phyloP scores from a whole-genome alignment of 495 filamentous ascomycete species.

The Penicillium robsamsonii region DNA sequence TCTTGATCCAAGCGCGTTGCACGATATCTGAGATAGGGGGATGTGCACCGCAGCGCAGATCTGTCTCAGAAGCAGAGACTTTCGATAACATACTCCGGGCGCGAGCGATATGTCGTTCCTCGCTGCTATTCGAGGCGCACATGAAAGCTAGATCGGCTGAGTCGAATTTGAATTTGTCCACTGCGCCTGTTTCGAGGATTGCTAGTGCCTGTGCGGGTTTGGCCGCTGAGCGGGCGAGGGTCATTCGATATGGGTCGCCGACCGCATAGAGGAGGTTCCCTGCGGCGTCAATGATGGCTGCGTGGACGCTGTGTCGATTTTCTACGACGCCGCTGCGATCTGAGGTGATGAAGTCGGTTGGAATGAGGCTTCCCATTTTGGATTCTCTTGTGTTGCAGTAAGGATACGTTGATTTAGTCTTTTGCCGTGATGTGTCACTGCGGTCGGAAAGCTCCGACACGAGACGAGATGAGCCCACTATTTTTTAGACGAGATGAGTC shows the following conservation, averaged over 20 bases:
- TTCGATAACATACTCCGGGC: slow-evolving; percentile 35
- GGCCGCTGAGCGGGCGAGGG: slow-evolving; percentile 40
- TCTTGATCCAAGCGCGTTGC: slow-evolving; percentile 38
- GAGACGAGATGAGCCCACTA: background rate
- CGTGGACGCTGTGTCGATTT: slow-evolving; percentile 39
- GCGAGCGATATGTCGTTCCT: slow-evolving; percentile 35
- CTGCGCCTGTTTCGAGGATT: slow-evolving; percentile 32
- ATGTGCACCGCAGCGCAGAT: slow-evolving; percentile 41
- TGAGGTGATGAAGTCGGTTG: slow-evolving; percentile 27
- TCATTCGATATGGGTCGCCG: slow-evolving; percentile 38
- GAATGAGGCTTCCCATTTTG: slow-evolving; percentile 17
- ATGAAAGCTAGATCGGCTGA: slow-evolving; percentile 41
- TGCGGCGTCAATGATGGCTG: slow-evolving; percentile 32
- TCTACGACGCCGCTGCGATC: slow-evolving; percentile 33
- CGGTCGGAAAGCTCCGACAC: slow-evolving; percentile 8
- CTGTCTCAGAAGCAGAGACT: slow-evolving; percentile 21
- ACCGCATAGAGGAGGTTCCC: slow-evolving; percentile 34
- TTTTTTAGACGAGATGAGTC: too few species aligned
- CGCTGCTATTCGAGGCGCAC: slow-evolving; percentile 47
- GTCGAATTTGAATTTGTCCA: slow-evolving; percentile 34
- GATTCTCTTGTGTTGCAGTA: background rate
- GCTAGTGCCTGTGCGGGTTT: slow-evolving; percentile 43
- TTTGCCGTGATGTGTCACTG: background rate
- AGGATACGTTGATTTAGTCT: background rate
- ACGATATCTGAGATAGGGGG: slow-evolving; percentile 30